phyloP scores from a whole-genome alignment of 108 stramenopile species.

The Pseudonitzschia multiseries region DNA sequence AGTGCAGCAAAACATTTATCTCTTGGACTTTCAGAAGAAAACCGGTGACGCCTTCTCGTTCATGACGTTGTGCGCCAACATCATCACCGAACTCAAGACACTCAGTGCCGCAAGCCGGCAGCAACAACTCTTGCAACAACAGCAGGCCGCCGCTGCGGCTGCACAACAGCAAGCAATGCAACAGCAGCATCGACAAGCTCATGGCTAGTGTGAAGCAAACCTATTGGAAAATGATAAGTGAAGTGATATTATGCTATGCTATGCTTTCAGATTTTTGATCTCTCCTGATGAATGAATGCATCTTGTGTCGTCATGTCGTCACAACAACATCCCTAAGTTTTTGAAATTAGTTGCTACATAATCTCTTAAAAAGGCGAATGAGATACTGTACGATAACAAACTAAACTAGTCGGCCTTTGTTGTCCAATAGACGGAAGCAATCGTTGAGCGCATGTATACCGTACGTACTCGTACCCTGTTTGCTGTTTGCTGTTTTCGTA shows the following conservation, averaged over 20 bases:
- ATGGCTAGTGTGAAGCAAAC: not conserved
- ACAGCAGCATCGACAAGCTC: conserved; percentile 14
- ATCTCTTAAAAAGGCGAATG: not conserved
- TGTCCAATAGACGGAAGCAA: no score
- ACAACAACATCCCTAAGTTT: not conserved
- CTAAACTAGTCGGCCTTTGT: no score
- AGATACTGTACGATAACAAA: not conserved
- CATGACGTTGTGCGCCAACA: conserved; percentile 96
- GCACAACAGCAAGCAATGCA: conserved; percentile 70
- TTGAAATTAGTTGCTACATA: not conserved
- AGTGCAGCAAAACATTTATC: conserved; percentile 97
- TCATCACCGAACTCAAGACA: conserved; percentile 98
- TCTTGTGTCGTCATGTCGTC: not conserved
- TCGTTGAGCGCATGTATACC: no score
- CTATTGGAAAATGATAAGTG: conserved; percentile 10
- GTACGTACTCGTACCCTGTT: no score
- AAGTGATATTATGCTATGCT: conserved; percentile 1
- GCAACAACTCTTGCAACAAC: conserved; percentile 72
- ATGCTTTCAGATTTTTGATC: conserved; percentile 6
- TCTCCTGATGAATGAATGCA: not conserved
- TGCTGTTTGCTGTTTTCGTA: no score
- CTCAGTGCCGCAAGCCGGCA: conserved; percentile 90
- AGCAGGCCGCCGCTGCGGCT: conserved; percentile 53
- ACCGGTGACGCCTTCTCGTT: conserved; percentile 98
- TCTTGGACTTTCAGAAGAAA: conserved; percentile 97